Conservation (phyloP, 78 protist genomes). For the Tieghemostelium lacteum region DNA sequence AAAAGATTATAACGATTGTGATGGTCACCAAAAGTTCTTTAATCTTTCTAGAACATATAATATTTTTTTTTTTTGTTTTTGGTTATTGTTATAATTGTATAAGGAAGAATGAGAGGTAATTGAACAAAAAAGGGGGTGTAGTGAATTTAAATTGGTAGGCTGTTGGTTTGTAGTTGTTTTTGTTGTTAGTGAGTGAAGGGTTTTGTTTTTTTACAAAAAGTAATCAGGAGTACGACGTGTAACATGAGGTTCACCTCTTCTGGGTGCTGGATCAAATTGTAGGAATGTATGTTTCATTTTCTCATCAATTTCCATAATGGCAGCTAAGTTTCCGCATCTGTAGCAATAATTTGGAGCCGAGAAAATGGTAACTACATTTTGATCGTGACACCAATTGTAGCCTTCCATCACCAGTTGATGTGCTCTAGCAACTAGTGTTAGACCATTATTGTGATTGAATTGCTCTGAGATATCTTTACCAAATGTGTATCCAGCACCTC, state of each 20-base stretch:
- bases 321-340: conserved; percentile 98
- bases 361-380: conserved; percentile 97
- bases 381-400: conserved; percentile 96
- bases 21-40: no score
- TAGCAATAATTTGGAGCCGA: conserved; percentile 99
- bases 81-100: no score
- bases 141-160: no score
- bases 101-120: no score
- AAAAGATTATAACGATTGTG: no score
- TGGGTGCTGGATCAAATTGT: conserved; percentile 99
- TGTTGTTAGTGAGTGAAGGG: no score
- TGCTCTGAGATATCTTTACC: conserved; percentile 93
- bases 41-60: no score
- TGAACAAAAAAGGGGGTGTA: no score
- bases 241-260: conserved; percentile 97
- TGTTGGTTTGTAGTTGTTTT: no score
- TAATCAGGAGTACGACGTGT: conserved; percentile 97
- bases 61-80: no score
- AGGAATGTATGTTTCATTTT: conserved; percentile 91
- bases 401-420: conserved; percentile 99
- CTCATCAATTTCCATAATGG: conserved; percentile 97
- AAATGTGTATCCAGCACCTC: conserved; percentile 99
- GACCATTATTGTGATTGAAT: conserved; percentile 93
- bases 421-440: conserved; percentile 94
- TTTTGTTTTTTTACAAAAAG: conserved; percentile 92